Evolutionary conservation across 192 early-diverging fungal species (phyloP).

Genomic region (Entrophospora sp.): DNA sequence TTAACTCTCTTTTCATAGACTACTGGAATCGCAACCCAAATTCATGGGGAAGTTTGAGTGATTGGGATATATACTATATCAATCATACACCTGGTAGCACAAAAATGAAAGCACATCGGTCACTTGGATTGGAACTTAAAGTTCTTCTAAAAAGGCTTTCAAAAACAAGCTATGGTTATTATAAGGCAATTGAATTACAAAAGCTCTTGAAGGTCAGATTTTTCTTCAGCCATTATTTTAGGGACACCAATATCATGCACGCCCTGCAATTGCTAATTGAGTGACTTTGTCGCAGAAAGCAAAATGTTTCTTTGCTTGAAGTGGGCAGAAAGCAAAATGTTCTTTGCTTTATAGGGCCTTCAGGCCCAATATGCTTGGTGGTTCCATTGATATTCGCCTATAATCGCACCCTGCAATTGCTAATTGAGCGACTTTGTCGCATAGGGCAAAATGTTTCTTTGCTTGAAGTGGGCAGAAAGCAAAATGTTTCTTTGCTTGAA

Average conservation of each 20-base stretch:
- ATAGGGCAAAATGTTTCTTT: not conserved
- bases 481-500: slow-evolving; percentile 6
- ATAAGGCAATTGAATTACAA: not conserved
- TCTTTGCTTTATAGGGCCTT: not conserved
- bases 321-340: not conserved
- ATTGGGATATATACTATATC: slow-evolving; percentile 4
- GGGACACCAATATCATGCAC: not conserved
- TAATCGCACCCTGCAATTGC: not conserved
- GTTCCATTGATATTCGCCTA: slow-evolving; percentile 3
- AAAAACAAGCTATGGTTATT: not conserved
- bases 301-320: slow-evolving; percentile 7
- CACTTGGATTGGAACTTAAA: not conserved
- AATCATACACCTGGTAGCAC: not conserved
- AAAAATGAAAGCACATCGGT: not conserved
- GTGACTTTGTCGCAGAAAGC: slow-evolving; percentile 6
- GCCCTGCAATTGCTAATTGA: not conserved
- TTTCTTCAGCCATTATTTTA: not conserved
- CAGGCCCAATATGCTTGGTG: not conserved
- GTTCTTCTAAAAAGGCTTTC: not conserved
- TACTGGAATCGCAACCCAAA: not conserved
- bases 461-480: slow-evolving; percentile 1
- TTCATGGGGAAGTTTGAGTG: not conserved
- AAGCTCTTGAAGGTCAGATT: not conserved
- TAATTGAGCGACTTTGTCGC: slow-evolving; percentile 7
- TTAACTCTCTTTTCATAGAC: slow-evolving; percentile 1